Conservation (phyloP, 2,329 filamentous ascomycete genomes). For the Neofusicoccum laricinum region DNA sequence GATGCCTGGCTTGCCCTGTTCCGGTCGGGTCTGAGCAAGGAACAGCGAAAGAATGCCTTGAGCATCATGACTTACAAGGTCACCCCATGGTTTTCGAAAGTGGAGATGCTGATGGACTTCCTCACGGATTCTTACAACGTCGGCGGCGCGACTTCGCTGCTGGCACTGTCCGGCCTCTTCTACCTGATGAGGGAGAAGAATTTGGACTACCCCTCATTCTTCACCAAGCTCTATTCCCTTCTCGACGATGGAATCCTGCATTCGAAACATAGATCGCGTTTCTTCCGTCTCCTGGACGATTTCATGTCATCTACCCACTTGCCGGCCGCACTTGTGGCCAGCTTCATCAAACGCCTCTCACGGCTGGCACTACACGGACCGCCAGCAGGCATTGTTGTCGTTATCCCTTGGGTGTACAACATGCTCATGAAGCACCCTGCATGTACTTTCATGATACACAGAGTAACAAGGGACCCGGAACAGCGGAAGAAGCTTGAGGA, state of each 20-base stretch:
- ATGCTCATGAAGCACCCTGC: slow-evolving; percentile 83
- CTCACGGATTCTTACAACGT: slow-evolving; percentile 89
- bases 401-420: slow-evolving; percentile 95
- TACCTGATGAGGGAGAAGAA: slow-evolving; percentile 92
- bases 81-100: slow-evolving; percentile 83
- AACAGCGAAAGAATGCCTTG: slow-evolving; percentile 77
- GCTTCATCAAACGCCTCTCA: slow-evolving; percentile 92
- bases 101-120: slow-evolving; percentile 92
- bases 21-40: slow-evolving; percentile 61
- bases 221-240: slow-evolving; percentile 87
- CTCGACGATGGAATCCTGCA: slow-evolving; percentile 83
- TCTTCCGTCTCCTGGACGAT: slow-evolving; percentile 87
- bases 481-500: slow-evolving; percentile 59
- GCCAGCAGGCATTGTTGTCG: slow-evolving; percentile 81
- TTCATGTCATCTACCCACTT: slow-evolving; percentile 91
- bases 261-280: slow-evolving; percentile 88
- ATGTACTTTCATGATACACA: slow-evolving; percentile 95
- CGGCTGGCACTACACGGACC: slow-evolving; percentile 83
- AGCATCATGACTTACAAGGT: slow-evolving; percentile 73
- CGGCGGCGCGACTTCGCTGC: slow-evolving; percentile 80
- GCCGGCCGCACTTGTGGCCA: slow-evolving; percentile 84
- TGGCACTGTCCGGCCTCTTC: slow-evolving; percentile 90
- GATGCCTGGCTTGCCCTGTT: slow-evolving; percentile 83
- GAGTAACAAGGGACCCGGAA: slow-evolving; percentile 60
- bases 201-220: slow-evolving; percentile 93